These are phyloP conservation scores for Naganishia vaughanmartiniae DNA, from an alignment of 768 basidiomycete species.

Conservation along the genomic window DNA sequence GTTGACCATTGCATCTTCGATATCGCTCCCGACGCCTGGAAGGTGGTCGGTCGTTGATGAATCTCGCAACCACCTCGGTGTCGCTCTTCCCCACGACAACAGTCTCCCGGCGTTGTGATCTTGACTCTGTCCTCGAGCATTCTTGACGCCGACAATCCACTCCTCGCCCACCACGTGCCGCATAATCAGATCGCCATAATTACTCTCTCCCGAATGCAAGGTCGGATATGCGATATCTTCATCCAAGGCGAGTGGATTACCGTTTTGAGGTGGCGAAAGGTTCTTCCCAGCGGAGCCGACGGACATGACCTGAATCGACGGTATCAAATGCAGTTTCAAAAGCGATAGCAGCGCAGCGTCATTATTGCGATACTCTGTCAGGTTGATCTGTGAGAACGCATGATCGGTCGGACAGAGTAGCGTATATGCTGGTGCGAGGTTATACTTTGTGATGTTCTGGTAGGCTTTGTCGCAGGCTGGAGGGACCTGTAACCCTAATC, in stretches of 20 bases:
- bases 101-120: conserved; percentile 55
- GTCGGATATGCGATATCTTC: conserved; percentile 74
- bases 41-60: neutral
- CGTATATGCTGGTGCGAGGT: conserved; percentile 62
- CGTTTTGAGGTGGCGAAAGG: conserved; percentile 30
- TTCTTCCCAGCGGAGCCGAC: conserved; percentile 40
- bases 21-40: conserved; percentile 55
- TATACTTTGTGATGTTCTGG: neutral
- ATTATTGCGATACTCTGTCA: conserved; percentile 58
- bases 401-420: conserved; percentile 86
- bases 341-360: conserved; percentile 46
- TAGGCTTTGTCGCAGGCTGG: neutral
- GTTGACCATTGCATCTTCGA: conserved; percentile 20
- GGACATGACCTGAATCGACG: conserved; percentile 60
- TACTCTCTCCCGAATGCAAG: conserved; percentile 58
- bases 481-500: neutral
- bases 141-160: conserved; percentile 55
- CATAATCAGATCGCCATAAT: conserved; percentile 81
- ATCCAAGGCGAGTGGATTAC: conserved; percentile 64
- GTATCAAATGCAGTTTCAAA: conserved; percentile 54
- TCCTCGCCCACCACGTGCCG: conserved; percentile 48
- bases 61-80: conserved; percentile 56
- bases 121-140: conserved; percentile 53
- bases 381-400: conserved; percentile 81
- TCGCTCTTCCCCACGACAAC: conserved; percentile 54